A percentile compares a stretch with the other conserved stretches of the same genome.
Conservation (phyloP, 2,329 filamentous ascomycete species). For the Sclerotinia nivalis region DNA sequence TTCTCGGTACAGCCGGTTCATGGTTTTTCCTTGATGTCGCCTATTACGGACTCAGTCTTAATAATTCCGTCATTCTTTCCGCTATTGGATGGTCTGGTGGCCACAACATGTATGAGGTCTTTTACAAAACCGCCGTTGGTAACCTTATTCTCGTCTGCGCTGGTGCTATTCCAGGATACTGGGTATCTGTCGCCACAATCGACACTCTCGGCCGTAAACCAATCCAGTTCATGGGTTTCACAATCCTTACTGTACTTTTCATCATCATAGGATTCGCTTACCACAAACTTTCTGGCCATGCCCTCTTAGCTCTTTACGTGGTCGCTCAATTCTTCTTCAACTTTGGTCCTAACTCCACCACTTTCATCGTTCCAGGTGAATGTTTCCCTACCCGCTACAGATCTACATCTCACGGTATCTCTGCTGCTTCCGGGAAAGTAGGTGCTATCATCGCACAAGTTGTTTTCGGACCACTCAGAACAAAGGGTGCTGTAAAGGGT, state of each 20-base stretch:
- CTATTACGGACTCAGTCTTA: conserved; percentile 64
- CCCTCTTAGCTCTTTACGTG: conserved; percentile 63
- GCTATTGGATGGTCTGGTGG: conserved; percentile 72
- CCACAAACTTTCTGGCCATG: conserved; percentile 49
- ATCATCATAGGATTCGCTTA: conserved; percentile 63
- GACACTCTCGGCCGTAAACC: conserved; percentile 78
- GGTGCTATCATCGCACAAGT: conserved; percentile 46
- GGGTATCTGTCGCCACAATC: conserved; percentile 72
- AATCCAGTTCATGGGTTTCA: conserved; percentile 67
- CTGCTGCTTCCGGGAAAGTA: conserved; percentile 43
- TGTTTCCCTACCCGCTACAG: conserved; percentile 44
- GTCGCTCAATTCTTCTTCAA: conserved; percentile 69
- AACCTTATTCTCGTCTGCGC: conserved; percentile 78
- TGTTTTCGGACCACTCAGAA: conserved; percentile 57
- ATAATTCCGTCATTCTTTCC: conserved; percentile 70
- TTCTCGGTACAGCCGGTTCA: conserved; percentile 76
- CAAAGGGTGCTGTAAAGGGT: conserved; percentile 36
- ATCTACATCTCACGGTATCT: conserved; percentile 43
- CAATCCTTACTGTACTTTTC: conserved; percentile 62
- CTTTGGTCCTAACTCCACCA: conserved; percentile 67
- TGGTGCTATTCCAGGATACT: conserved; percentile 79
- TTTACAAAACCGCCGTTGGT: conserved; percentile 73
- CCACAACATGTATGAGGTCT: conserved; percentile 63
- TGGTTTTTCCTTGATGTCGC: conserved; percentile 75
- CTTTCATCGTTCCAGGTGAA: conserved; percentile 75